A percentile compares a stretch with the other conserved stretches of the same genome.
Evolutionary conservation across 768 basidiomycete genomes (phyloP).

Genomic region (Gymnopilus dilepis): DNA sequence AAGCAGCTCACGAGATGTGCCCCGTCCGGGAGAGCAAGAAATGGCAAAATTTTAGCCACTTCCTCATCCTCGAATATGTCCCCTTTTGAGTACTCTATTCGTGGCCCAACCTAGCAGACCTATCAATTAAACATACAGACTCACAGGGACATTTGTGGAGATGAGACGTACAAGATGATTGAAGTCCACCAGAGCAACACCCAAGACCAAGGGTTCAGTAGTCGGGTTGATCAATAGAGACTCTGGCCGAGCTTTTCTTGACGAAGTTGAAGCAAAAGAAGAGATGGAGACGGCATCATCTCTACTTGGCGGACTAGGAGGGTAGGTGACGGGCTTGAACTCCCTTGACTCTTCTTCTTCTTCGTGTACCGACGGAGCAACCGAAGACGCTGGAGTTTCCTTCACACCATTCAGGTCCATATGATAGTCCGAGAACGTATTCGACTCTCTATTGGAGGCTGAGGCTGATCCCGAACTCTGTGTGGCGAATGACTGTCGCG

Average conservation of each 20-base stretch:
- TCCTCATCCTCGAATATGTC: conserved; percentile 87
- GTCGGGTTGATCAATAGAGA: conserved; percentile 71
- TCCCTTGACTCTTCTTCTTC: conserved; percentile 39
- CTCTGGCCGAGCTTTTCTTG: conserved; percentile 79
- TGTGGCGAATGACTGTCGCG: conserved; percentile 33
- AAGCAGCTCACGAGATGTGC: conserved; percentile 80
- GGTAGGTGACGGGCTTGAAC: conserved; percentile 56
- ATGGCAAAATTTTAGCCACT: conserved; percentile 84
- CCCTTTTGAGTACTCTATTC: conserved; percentile 83
- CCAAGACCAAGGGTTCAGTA: conserved; percentile 71
- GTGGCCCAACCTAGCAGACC: conserved; percentile 78
- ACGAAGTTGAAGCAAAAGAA: conserved; percentile 69
- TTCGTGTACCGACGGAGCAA: conserved; percentile 52
- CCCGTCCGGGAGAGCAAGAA: conserved; percentile 95
- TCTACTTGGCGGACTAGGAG: conserved; percentile 52
- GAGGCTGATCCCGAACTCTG: conserved; percentile 33
- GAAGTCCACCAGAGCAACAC: conserved; percentile 93
- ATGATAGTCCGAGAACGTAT: conserved; percentile 12
- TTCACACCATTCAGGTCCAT: conserved; percentile 14
- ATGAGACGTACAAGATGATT: conserved; percentile 80
- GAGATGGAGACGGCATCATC: conserved; percentile 60
- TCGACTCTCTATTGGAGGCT: conserved; percentile 23
- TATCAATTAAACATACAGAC: conserved; percentile 19
- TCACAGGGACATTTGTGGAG: conserved; percentile 15
- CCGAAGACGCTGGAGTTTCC: conserved; percentile 59